Evolutionary conservation across 2,329 filamentous ascomycete genomes (phyloP).

Genomic region (Orbilia blumenaviensis): DNA sequence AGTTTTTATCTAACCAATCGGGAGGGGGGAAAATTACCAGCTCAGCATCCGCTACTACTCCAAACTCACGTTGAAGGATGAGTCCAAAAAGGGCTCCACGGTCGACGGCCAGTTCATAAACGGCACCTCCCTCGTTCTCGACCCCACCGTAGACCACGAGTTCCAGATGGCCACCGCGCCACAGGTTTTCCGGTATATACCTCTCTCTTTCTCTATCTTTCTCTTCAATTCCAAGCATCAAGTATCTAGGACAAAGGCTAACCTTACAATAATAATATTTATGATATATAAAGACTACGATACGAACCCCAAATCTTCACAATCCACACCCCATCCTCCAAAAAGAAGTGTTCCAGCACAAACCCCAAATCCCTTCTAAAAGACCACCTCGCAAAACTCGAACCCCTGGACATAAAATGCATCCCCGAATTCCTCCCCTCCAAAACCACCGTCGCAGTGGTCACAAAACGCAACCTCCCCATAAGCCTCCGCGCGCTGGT

Average conservation of each 20-base stretch:
- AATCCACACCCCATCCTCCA: conserved; percentile 73
- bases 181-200: conserved; percentile 29
- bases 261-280: conserved; percentile 41
- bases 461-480: conserved; percentile 87
- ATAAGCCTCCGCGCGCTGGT: conserved; percentile 87
- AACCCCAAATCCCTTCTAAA: conserved; percentile 72
- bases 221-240: too few species aligned
- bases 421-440: conserved; percentile 74
- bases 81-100: conserved; percentile 84
- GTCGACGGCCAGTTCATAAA: conserved; percentile 68
- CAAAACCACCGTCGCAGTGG: conserved; percentile 85
- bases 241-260: too few species aligned
- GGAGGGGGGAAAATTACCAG: conserved; percentile 61
- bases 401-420: conserved; percentile 89
- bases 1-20: too few species aligned
- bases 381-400: conserved; percentile 72
- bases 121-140: conserved; percentile 9
- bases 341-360: conserved; percentile 75
- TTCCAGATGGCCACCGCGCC: conserved; percentile 36
- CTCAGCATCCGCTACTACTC: conserved; percentile 73
- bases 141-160: conserved; percentile 21
- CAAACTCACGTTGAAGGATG: conserved; percentile 75
- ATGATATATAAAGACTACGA: conserved; percentile 73
- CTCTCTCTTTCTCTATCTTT: too few species aligned
- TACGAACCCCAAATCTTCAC: conserved; percentile 85